These are phyloP conservation scores for Gamarada debralockiae DNA, from an alignment of 495 filamentous ascomycete genomes.

Conservation along the genomic window DNA sequence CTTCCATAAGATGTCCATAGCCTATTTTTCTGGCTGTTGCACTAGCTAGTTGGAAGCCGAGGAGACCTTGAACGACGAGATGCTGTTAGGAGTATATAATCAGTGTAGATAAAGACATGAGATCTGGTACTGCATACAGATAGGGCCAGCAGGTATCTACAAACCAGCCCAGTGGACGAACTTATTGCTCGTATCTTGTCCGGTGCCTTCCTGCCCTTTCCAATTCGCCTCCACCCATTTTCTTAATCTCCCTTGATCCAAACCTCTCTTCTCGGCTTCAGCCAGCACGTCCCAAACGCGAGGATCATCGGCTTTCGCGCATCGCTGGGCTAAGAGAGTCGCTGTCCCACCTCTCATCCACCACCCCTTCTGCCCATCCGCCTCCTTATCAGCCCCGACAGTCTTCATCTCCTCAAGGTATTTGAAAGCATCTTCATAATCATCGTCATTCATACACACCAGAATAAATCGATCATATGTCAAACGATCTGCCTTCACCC, in stretches of 20 bases:
- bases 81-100: too few relatives aligned
- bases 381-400: constrained; percentile 10
- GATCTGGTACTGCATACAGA: too few relatives aligned
- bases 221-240: constrained; percentile 1
- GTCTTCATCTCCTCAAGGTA: constrained; percentile 53
- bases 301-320: constrained; percentile 6
- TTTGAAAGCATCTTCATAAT: constrained; percentile 53
- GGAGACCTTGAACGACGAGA: too few relatives aligned
- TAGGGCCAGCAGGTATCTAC: too few relatives aligned
- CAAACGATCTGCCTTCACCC: constrained; percentile 50
- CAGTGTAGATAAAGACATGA: too few relatives aligned
- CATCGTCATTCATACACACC: constrained; percentile 51
- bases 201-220: background rate
- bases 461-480: constrained; percentile 70
- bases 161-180: too few relatives aligned
- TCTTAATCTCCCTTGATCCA: background rate
- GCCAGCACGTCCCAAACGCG: constrained; percentile 16
- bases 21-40: too few relatives aligned
- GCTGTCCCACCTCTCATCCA: constrained; percentile 25
- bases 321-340: constrained; percentile 6
- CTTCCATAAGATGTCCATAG: too few relatives aligned
- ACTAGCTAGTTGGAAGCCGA: too few relatives aligned
- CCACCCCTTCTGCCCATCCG: constrained; percentile 15
- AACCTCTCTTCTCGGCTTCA: constrained; percentile 16
- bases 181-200: too few relatives aligned